Base-by-base conservation (phyloP, 2,329 filamentous ascomycete species). In the Xylaria sp. region DNA sequence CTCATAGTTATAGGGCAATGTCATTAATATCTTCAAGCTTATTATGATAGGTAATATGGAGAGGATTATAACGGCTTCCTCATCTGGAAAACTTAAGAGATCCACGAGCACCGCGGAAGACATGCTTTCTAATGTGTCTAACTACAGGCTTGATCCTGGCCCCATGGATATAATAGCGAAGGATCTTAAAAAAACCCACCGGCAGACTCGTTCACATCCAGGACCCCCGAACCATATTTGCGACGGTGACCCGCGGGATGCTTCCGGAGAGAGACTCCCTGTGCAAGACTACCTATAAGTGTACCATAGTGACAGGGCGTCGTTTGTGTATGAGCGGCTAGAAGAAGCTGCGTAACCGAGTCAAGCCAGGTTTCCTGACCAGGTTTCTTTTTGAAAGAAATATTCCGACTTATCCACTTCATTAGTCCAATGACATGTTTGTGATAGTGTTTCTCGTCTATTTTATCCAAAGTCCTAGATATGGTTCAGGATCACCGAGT, bases 331-430 rank as follows among this genome's bases (percentile, higher is more conserved):
- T 62, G 20, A 43, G 43, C 18, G 57, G 39, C 20, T 36, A 49
- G 48, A 25, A 43, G 15, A 56, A 25, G 15, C 54, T 39, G 62
- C 36, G 49, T 63, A 66, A 28, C 67, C 67, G 58, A 48, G 58
- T 55, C n/a, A 62, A 41, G 33, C 58, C 10, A 48, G 36, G 36
- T 2, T 25, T 52, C 41, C 55, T 18, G 13, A 46, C 23, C 15
- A 15, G 54, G 46, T 13, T 52, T 13, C n/a, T 31, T 58, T 36
- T 58, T 9, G 8, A 41, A 58, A 25, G 6, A 58, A 25, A 6
- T 28, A 49, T 36, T 20, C 48, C 8, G 13, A 39, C 15, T 13
- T 9, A 13, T 49, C 46, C 20, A 10, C 23, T 49, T 9, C 8
- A 3, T 25, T 25, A 49, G 51, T 56, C 12, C n/a, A 59, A 15